Evolutionary conservation across 179 eudicot genomes (phyloP), one percentile per base, ranked within the genome.

Genomic region (Camellia oleifera): DNA sequence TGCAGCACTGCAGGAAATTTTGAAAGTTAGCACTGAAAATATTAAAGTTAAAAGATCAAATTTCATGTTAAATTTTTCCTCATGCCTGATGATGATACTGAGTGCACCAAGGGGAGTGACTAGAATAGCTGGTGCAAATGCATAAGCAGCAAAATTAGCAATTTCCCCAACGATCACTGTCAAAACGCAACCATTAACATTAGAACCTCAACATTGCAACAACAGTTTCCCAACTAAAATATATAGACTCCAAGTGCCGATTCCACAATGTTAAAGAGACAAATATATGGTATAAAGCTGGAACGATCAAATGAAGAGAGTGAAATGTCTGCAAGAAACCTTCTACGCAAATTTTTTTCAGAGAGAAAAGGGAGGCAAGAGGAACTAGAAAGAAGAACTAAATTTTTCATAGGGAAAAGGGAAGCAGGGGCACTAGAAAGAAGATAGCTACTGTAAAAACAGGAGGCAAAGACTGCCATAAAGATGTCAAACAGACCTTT

Each of bases 41-140:
- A 61, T 15, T 17, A 61, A 61, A 61, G 9, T 5, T n/a, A 61
- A 56, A 56, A 56, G 17, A 15, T 61, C 23, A 61, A 61, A 61
- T 17, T 61, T 61, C 65, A 61, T 17, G 65, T 61, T 61, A 20
- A 60, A 6, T 5, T 2, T 61, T 61, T n/a, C 65, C 65, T 85
- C 88, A 73, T 85, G 83, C 97, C 97, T 93, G 84, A 93, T 88
- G 80, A 93, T 93, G 76, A 93, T 92, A 83, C 97, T 93, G 77
- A 93, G 91, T 53, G 98, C 98, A 80, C 98, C 98, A 85, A 93
- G 93, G 73, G 98, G 98, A 66, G 96, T 93, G 70, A 93, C 97
- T 68, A 93, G 84, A 82, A 93, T 88, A 65, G 97, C 96, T 53
- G 97, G 97, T 60, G 97, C 91, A 89, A 93, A 93, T 79, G 97